A percentile compares a stretch with the other conserved stretches of the same genome.
Conservation (phyloP, 768 basidiomycete species). For the Lentinula raphanica region DNA sequence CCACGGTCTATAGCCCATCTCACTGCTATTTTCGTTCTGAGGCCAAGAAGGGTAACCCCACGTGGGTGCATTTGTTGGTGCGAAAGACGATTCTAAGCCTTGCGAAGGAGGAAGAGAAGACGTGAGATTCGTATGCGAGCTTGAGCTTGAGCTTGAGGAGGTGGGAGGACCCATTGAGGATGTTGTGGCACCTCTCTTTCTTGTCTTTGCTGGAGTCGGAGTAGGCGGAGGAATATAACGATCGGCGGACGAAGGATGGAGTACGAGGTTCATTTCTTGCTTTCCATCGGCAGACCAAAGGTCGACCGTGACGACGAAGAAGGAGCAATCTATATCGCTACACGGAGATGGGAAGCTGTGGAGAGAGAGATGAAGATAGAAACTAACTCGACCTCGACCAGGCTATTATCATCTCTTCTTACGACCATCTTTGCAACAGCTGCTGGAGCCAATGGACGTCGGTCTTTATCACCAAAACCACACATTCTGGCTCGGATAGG, state of each 20-base stretch:
- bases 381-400: conserved; percentile 74
- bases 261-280: conserved; percentile 83
- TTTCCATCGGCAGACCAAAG: conserved; percentile 82
- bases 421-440: conserved; percentile 84
- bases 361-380: conserved; percentile 3
- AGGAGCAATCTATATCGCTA: conserved; percentile 82
- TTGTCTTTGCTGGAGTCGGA: conserved; percentile 15
- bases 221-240: conserved; percentile 51
- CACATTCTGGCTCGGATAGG: conserved; percentile 92
- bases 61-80: conserved; percentile 35
- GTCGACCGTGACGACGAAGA: conserved; percentile 90
- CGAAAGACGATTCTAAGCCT: conserved; percentile 34
- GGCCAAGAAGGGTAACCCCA: conserved; percentile 50
- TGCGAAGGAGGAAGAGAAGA: conserved; percentile 45
- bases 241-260: conserved; percentile 78
- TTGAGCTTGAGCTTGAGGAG: conserved; percentile 37
- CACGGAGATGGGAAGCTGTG: conserved; percentile 11
- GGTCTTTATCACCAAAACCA: conserved; percentile 96
- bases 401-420: conserved; percentile 55
- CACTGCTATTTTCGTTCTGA: conserved; percentile 1
- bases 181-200: conserved; percentile 17
- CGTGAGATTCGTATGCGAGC: conserved; percentile 31
- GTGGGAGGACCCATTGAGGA: conserved; percentile 1
- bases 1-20: conserved; percentile 6
- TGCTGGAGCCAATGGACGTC: conserved; percentile 87